Base-by-base conservation (phyloP, 305 asterid genomes). In the Solanum aculeatissimum region DNA sequence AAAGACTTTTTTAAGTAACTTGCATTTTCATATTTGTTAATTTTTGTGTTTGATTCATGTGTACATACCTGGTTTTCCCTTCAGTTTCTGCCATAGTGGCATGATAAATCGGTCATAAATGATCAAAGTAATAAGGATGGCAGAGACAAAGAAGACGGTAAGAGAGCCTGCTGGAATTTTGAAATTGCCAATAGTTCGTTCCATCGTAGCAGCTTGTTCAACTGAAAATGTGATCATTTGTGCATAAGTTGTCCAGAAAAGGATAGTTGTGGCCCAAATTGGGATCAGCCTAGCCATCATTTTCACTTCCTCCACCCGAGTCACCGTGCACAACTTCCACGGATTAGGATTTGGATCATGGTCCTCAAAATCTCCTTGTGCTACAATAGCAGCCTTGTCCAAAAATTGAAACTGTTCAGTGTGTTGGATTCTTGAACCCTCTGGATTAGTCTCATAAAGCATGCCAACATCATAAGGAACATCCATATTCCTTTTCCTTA, bases 221-320 rank as follows among this genome's bases (percentile, higher is more conserved):
- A 89, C 92, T 23, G 92, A 89, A 82, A 87, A 89, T 15, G 92
- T 89, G 1, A 88, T 84, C 90, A 89, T 80, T 69, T 89, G 90
- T 54, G 92, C 92, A 87, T 88, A 86, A 7, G 80, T 79, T 29
- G 92, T 85, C 92, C 91, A 88, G 83, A 90, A 90, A 35, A 88
- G 83, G 25, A 90, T 88, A 11, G 92, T 85, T 68, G 92, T 89
- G 1, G 91, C 91, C 92, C 92, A 89, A 11, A 88, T 53, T 62
- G 92, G 91, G 23, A 89, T 58, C 40, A 89, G 72, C 79, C 89
- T 71, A 49, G 79, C 82, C 86, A 89, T 89, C 92, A 89, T 89
- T 86, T 89, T 89, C 65, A 89, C 89, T 75, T 89, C 92, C 83
- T 88, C 92, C 18, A 88, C 88, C 81, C 86, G 78, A 13, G 92